Evolutionary conservation across 1,284 basidiomycete genomes (phyloP).

Genomic region (Cronartium quercuum): DNA sequence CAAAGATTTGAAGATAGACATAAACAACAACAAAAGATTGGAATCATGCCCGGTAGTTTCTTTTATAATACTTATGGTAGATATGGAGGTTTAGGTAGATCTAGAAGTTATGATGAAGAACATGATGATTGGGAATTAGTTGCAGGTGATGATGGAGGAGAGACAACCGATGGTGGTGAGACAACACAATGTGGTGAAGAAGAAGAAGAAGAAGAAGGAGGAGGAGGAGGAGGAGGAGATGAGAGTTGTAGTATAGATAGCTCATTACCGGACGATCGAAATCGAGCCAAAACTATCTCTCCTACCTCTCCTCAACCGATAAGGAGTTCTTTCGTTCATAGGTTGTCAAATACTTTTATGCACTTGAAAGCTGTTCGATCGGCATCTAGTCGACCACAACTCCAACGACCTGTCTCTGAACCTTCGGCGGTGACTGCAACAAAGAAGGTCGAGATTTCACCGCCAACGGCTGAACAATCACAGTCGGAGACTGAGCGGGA

Average conservation of each 20-base stretch:
- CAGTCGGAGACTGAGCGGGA: background rate
- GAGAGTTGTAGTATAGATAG: background rate
- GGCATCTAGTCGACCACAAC: background rate
- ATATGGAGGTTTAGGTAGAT: background rate
- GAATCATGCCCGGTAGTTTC: background rate
- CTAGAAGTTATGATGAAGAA: background rate
- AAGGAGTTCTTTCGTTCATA: background rate
- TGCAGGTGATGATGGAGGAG: background rate
- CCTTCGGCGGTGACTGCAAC: background rate
- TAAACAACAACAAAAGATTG: no score
- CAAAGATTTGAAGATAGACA: no score
- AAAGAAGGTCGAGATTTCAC: background rate
- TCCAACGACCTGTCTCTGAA: no score
- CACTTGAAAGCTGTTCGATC: background rate
- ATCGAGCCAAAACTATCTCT: no score
- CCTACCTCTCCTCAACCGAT: background rate
- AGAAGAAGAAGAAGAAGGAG: background rate
- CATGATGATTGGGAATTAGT: background rate
- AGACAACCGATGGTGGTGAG: background rate
- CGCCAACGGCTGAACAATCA: background rate
- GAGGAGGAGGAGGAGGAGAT: background rate
- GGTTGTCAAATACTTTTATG: background rate
- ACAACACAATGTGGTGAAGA: background rate
- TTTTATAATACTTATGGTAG: background rate
- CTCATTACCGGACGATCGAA: background rate